phyloP scores from a whole-genome alignment of 495 filamentous ascomycete species.

The Hypoxylon trugodes region DNA sequence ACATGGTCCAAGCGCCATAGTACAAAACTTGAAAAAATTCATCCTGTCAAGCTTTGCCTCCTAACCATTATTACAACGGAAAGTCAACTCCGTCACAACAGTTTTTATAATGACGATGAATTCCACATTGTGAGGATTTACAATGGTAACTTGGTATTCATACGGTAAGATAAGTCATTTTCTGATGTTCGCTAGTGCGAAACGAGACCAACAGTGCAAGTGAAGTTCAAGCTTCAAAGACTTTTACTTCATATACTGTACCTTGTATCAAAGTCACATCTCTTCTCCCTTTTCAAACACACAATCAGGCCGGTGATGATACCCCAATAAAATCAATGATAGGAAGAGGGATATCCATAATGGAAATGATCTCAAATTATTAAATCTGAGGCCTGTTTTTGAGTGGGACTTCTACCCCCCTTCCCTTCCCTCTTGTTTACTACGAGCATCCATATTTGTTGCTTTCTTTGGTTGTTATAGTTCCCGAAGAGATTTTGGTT shows the following conservation, averaged over 20 bases:
- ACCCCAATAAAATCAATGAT: slow-evolving; percentile 59
- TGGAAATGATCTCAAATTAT: slow-evolving; percentile 65
- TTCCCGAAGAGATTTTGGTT: too few relatives aligned
- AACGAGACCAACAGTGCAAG: too few relatives aligned
- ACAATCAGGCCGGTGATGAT: slow-evolving; percentile 64
- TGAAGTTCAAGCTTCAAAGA: too few relatives aligned
- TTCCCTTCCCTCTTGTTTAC: too few relatives aligned
- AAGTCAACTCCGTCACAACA: neutral
- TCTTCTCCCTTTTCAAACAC: neutral
- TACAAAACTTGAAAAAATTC: neutral
- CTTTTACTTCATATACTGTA: neutral
- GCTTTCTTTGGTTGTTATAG: too few relatives aligned
- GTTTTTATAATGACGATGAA: neutral
- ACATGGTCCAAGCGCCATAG: neutral
- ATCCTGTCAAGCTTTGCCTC: neutral
- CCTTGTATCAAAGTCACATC: neutral
- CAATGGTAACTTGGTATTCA: too few relatives aligned
- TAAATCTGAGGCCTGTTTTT: slow-evolving; percentile 62
- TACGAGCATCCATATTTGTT: too few relatives aligned
- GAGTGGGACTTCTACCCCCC: too few relatives aligned
- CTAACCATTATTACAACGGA: too few relatives aligned
- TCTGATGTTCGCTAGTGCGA: slow-evolving; percentile 7
- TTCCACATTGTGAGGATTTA: neutral
- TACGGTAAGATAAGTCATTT: neutral
- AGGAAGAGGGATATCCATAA: slow-evolving; percentile 66